Evolutionary conservation across 768 basidiomycete genomes (phyloP).

Genomic region (Leccinellum rugosiceps): DNA sequence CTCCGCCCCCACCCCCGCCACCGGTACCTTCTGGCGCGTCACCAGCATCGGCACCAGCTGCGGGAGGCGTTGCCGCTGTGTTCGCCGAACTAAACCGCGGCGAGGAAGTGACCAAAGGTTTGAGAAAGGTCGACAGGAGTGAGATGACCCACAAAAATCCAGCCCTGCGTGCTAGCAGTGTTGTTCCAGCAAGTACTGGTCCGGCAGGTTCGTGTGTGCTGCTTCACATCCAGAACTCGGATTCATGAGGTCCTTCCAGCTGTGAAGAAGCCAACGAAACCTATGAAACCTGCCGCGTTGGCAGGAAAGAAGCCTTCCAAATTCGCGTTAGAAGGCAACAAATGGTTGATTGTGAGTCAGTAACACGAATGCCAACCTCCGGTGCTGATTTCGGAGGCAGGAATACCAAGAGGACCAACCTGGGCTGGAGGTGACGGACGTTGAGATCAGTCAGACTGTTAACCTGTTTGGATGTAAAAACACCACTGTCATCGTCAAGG

Average conservation of each 20-base stretch:
- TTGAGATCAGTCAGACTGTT: conserved; percentile 76
- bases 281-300: conserved; percentile 79
- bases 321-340: conserved; percentile 84
- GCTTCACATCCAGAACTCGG: background rate
- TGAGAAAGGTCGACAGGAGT: conserved; percentile 92
- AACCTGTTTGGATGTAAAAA: conserved; percentile 92
- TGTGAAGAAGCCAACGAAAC: conserved; percentile 69
- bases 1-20: conserved; percentile 56
- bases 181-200: conserved; percentile 45
- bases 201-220: conserved; percentile 33
- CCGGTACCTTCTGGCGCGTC: conserved; percentile 33
- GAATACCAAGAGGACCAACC: conserved; percentile 89
- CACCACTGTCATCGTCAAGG: conserved; percentile 76
- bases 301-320: conserved; percentile 91
- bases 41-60: conserved; percentile 42
- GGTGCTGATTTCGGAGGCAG: conserved; percentile 38
- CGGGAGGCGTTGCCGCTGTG: conserved; percentile 69
- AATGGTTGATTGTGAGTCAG: conserved; percentile 82
- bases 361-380: background rate
- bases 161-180: conserved; percentile 55
- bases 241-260: conserved; percentile 18
- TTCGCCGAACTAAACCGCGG: conserved; percentile 91
- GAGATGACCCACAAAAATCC: conserved; percentile 99
- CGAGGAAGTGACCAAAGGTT: conserved; percentile 81
- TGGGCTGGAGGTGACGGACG: conserved; percentile 68